These are phyloP conservation scores for Brassica rapa DNA, from an alignment of 345 rosid species.

Conservation along the genomic window DNA sequence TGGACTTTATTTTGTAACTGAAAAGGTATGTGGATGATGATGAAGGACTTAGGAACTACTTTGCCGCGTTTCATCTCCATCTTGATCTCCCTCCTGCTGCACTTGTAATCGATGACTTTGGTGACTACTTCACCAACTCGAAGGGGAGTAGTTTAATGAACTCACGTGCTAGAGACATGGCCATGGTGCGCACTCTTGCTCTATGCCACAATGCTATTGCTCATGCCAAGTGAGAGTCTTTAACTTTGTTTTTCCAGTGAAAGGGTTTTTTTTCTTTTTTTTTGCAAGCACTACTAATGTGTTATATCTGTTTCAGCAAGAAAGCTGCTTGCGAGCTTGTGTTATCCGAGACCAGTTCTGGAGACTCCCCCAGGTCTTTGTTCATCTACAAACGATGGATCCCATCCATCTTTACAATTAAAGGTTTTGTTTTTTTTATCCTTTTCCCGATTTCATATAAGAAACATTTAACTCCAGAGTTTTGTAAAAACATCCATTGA, in stretches of 20 bases:
- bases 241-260: background rate
- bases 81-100: constrained; percentile 60
- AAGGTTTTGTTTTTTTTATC: constrained; percentile 45
- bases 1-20: background rate
- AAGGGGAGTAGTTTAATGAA: constrained; percentile 57
- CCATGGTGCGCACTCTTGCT: constrained; percentile 75
- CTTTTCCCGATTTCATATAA: background rate
- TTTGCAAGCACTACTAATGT: too few relatives aligned
- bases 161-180: constrained; percentile 82
- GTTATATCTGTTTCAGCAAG: constrained; percentile 38
- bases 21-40: constrained; percentile 75
- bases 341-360: constrained; percentile 68
- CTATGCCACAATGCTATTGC: constrained; percentile 65
- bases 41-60: constrained; percentile 71
- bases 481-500: background rate
- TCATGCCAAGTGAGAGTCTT: constrained; percentile 60
- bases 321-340: constrained; percentile 54
- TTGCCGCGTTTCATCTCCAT: constrained; percentile 86
- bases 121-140: constrained; percentile 60
- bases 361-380: constrained; percentile 68
- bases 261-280: background rate
- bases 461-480: background rate
- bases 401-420: constrained; percentile 51
- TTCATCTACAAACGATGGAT: constrained; percentile 84
- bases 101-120: constrained; percentile 76